Evolutionary conservation across 192 early-diverging fungal species (phyloP).

Genomic region (Linnemannia exigua): DNA sequence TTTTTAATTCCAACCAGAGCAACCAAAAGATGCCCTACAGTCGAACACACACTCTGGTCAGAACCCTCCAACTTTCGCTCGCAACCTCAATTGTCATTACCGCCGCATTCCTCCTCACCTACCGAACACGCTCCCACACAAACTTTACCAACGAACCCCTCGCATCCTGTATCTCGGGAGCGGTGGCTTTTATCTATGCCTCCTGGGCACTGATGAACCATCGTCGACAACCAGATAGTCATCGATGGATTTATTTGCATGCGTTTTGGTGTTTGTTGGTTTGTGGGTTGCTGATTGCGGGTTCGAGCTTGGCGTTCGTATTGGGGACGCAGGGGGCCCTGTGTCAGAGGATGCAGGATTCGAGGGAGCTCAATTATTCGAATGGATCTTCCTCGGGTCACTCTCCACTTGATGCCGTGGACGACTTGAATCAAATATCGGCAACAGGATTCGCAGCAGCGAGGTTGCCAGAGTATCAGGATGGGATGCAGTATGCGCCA

Average conservation of each 20-base stretch:
- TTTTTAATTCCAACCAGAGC: neutral
- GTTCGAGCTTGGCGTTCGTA: constrained; percentile 16
- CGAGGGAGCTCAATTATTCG: neutral
- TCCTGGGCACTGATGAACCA: constrained; percentile 41
- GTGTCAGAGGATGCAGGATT: constrained; percentile 13
- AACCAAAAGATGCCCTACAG: constrained; percentile 20
- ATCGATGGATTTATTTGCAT: constrained; percentile 33
- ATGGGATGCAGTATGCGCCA: constrained; percentile 10
- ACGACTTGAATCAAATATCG: neutral
- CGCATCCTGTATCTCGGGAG: constrained; percentile 29
- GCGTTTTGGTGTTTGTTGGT: constrained; percentile 30
- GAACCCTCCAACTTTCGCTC: constrained; percentile 25
- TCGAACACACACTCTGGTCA: constrained; percentile 21
- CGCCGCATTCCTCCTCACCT: constrained; percentile 40
- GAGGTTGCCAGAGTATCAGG: constrained; percentile 13
- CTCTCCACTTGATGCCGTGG: neutral
- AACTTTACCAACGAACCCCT: constrained; percentile 50
- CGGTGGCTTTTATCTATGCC: constrained; percentile 42
- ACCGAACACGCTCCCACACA: constrained; percentile 26
- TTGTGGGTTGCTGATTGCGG: constrained; percentile 21
- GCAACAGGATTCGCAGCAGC: neutral
- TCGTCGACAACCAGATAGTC: constrained; percentile 25
- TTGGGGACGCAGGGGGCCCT: neutral
- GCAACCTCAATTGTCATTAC: constrained; percentile 28
- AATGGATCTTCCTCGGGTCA: neutral